Percentiles rank a stretch among this genome's conserved stretches.
phyloP scores from a whole-genome alignment of 1,284 basidiomycete genomes.

The Somion occarium region DNA sequence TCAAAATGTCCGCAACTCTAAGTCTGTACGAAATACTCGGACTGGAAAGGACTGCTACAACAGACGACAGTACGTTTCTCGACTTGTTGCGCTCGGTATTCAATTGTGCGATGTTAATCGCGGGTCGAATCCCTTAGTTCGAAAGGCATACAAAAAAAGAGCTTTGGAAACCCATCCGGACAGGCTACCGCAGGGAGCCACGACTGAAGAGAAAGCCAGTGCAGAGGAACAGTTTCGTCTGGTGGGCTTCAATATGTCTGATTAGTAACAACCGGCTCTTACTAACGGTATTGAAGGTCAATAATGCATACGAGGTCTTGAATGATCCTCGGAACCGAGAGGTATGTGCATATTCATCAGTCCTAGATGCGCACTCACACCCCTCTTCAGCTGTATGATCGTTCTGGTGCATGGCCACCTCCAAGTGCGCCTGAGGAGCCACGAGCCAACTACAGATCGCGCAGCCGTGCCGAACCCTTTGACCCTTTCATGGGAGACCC shows the following conservation, averaged over 20 bases:
- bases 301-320: constrained; percentile 49
- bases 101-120: too few species aligned
- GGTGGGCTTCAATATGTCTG: constrained; percentile 22
- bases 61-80: constrained; percentile 43
- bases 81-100: too few species aligned
- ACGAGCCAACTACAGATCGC: constrained; percentile 22
- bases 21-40: constrained; percentile 53
- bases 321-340: constrained; percentile 36
- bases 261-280: neutral
- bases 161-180: constrained; percentile 49
- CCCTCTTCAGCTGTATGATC: constrained; percentile 54
- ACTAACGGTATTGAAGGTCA: constrained; percentile 30
- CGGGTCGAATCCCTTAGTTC: constrained; percentile 33
- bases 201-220: constrained; percentile 33
- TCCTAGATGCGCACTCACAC: constrained; percentile 7
- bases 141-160: constrained; percentile 42
- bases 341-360: constrained; percentile 21
- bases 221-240: constrained; percentile 43
- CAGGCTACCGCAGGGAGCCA: constrained; percentile 34
- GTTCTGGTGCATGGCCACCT: constrained; percentile 67
- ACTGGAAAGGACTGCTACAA: constrained; percentile 32
- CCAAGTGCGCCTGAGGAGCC: constrained; percentile 32
- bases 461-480: constrained; percentile 11
- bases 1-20: too few species aligned
- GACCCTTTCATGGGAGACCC: constrained; percentile 29